Base-by-base conservation (phyloP, 371 early-diverging fungal species). In the Globomyces sp. region DNA sequence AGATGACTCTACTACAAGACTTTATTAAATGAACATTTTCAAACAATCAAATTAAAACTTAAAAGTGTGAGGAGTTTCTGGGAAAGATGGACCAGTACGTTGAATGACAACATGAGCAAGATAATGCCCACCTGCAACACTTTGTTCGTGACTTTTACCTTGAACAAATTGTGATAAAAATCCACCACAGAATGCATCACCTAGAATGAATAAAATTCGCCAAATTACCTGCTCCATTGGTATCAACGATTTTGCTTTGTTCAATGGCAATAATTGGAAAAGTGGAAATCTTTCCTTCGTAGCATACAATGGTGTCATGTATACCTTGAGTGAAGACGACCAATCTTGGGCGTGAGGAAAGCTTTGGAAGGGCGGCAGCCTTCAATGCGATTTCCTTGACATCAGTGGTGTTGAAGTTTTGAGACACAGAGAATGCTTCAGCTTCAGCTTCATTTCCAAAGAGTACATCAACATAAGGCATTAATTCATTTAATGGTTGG, bases 371-470 rank as follows among this genome's bases (percentile, higher is more conserved):
- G 68, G 87, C 80, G 63, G 93, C 86, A 52, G 94, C 82, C 76
- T 89, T 85, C 74, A 82, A 78, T 67, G 94, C 95, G 68, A 92
- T 89, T 51, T 84, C 89, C 48, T 80, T 75, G 69, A 90, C 76
- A 71, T 90, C 87, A 57, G 81, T 80, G 65, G 87, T 75, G 58
- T 71, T 65, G 51, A 77, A 65, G 65, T 70, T 72, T 79, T 92
- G 86, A 62, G 87, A 80, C 50, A 80, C 72, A 51, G 94, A 83
- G 73, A 87, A 93, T 48, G 96, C 88, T 44, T 79, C 88, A 51
- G 96, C 96, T 76, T 97, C 98, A 73, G 90, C 84, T 75, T 97
- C 98, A 77, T 97, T 97, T 39, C 77, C 96, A 76, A 96, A 95
- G 66, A 98, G 75, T 52, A 93, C 74, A 75, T 96, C 93, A 70